Evolutionary conservation across 2,329 filamentous ascomycete genomes (phyloP).

Genomic region (Talaromyces sp.): DNA sequence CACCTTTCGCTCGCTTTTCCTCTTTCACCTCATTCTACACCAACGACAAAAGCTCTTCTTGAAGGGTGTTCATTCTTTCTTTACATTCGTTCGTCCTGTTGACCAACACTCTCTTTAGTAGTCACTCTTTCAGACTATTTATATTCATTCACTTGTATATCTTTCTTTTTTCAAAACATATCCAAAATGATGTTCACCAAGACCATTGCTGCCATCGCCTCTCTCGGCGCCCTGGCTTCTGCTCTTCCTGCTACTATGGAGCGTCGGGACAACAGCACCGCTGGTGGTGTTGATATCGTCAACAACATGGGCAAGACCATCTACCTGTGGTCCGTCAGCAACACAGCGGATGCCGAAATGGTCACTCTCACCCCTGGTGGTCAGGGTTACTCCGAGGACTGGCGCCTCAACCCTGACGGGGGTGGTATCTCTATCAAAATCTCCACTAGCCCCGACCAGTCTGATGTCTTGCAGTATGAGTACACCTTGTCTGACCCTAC

Average conservation of each 20-base stretch:
- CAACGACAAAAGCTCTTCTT: conserved; percentile 11
- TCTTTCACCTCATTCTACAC: neutral
- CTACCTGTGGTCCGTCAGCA: conserved; percentile 42
- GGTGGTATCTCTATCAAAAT: conserved; percentile 45
- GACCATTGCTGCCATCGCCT: conserved; percentile 23
- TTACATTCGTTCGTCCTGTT: conserved; percentile 5
- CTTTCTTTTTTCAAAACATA: neutral
- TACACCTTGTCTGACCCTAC: conserved; percentile 34
- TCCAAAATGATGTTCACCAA: conserved; percentile 37
- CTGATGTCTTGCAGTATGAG: conserved; percentile 42
- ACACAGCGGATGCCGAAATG: conserved; percentile 32
- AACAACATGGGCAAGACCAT: conserved; percentile 37
- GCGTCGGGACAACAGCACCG: conserved; percentile 20
- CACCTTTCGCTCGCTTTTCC: neutral
- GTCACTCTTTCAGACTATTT: neutral
- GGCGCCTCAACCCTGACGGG: conserved; percentile 35
- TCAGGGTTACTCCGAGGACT: conserved; percentile 32
- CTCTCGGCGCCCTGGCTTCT: conserved; percentile 32
- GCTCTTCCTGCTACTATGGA: conserved; percentile 26
- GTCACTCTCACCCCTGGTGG: conserved; percentile 35
- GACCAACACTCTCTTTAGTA: conserved; percentile 6
- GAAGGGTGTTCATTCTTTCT: conserved; percentile 13
- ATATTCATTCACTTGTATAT: neutral
- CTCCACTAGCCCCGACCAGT: conserved; percentile 30
- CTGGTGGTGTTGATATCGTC: conserved; percentile 34